Conservation (phyloP, 306 rosid species). For the Amphicarpaea edgeworthii region DNA sequence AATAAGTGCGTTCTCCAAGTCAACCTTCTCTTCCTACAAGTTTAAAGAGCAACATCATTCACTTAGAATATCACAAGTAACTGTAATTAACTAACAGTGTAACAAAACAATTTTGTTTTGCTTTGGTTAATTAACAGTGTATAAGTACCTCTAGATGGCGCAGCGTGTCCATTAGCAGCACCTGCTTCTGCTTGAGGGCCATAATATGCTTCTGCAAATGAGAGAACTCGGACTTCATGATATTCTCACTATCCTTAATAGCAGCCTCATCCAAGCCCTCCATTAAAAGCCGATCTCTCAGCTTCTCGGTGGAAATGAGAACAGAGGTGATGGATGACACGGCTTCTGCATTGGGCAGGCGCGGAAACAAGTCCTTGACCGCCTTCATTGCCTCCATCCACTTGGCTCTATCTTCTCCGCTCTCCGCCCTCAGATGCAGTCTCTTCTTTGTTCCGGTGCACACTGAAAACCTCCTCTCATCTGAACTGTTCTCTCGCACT, state of each 20-base stretch:
- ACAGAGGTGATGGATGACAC: slow-evolving; percentile 65
- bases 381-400: slow-evolving; percentile 61
- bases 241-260: slow-evolving; percentile 74
- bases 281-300: slow-evolving; percentile 62
- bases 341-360: slow-evolving; percentile 71
- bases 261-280: slow-evolving; percentile 73
- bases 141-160: slow-evolving; percentile 82
- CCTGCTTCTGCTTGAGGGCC: slow-evolving; percentile 83
- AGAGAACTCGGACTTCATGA: slow-evolving; percentile 70
- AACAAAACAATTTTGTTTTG: too few species aligned
- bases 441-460: slow-evolving; percentile 64
- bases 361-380: slow-evolving; percentile 75
- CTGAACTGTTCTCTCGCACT: slow-evolving; percentile 51
- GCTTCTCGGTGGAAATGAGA: slow-evolving; percentile 61
- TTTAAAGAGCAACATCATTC: too few species aligned
- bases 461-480: slow-evolving; percentile 56
- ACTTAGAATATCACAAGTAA: too few species aligned
- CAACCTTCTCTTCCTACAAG: slow-evolving; percentile 89
- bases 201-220: slow-evolving; percentile 69
- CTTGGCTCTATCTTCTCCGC: slow-evolving; percentile 48
- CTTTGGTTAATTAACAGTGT: too few species aligned
- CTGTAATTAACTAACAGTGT: too few species aligned
- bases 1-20: slow-evolving; percentile 91
- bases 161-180: slow-evolving; percentile 71
- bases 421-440: slow-evolving; percentile 62